phyloP scores from a whole-genome alignment of 352 stramenopile species.

The Pythium periplocum region DNA sequence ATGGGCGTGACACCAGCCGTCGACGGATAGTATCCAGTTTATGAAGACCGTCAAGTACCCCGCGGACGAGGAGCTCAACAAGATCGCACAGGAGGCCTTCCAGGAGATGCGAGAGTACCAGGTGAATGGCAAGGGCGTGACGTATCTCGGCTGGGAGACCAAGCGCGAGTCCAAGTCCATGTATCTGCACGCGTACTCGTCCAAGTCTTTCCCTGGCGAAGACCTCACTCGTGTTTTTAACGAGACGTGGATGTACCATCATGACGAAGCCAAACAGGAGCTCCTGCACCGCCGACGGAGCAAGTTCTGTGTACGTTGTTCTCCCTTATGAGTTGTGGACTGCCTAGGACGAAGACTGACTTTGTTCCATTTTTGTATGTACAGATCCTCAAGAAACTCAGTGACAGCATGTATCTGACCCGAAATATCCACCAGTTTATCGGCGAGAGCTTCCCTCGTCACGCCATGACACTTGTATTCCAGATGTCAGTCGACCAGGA shows the following conservation, averaged over 20 bases:
- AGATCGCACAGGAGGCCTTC: slow-evolving; percentile 67
- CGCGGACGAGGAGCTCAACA: slow-evolving; percentile 69
- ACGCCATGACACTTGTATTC: slow-evolving; percentile 78
- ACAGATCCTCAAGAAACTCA: slow-evolving; percentile 81
- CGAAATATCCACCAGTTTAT: slow-evolving; percentile 87
- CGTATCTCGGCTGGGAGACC: slow-evolving; percentile 73
- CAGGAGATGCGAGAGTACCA: slow-evolving; percentile 81
- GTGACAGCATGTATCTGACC: slow-evolving; percentile 82
- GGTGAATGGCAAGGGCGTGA: slow-evolving; percentile 55
- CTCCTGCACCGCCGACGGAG: slow-evolving; percentile 63
- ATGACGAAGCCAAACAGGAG: slow-evolving; percentile 72
- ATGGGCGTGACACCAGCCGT: slow-evolving; percentile 28
- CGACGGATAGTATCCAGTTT: slow-evolving; percentile 83
- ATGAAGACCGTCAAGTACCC: slow-evolving; percentile 87
- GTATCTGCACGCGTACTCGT: slow-evolving; percentile 75
- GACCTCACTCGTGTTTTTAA: slow-evolving; percentile 77
- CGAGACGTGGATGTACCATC: slow-evolving; percentile 70
- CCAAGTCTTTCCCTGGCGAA: slow-evolving; percentile 63
- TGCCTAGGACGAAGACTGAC: background rate
- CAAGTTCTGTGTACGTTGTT: slow-evolving; percentile 76
- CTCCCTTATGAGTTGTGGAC: background rate
- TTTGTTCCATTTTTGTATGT: slow-evolving; percentile 3
- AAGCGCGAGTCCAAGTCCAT: slow-evolving; percentile 84
- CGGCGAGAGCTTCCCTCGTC: slow-evolving; percentile 77
- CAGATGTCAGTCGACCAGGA: slow-evolving; percentile 81